phyloP scores from a whole-genome alignment of 768 basidiomycete genomes.

The Lactarius quietus region DNA sequence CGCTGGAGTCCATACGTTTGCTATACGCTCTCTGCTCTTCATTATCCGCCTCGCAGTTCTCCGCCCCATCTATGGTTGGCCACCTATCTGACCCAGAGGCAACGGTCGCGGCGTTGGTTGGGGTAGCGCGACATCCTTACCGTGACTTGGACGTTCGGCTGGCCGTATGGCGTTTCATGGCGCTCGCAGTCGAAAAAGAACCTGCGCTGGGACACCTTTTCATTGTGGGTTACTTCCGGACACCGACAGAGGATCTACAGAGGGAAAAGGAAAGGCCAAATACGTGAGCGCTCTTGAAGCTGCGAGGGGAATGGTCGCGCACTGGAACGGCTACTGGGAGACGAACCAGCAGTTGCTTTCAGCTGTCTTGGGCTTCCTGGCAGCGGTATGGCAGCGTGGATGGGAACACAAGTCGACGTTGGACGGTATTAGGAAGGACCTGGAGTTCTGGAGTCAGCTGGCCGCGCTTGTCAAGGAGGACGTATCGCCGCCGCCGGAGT shows the following conservation, averaged over 20 bases:
- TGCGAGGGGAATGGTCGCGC: slow-evolving; percentile 60
- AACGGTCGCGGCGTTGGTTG: slow-evolving; percentile 61
- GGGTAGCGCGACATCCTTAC: slow-evolving; percentile 74
- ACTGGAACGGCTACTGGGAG: slow-evolving; percentile 76
- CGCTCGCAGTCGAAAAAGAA: slow-evolving; percentile 78
- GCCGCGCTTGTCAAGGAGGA: slow-evolving; percentile 61
- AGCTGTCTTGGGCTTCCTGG: slow-evolving; percentile 70
- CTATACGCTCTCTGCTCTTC: slow-evolving; percentile 66
- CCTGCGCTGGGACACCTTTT: slow-evolving; percentile 81
- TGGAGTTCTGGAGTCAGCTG: slow-evolving; percentile 68
- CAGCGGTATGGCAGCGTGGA: slow-evolving; percentile 76
- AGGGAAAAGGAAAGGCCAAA: slow-evolving; percentile 35
- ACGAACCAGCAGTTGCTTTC: slow-evolving; percentile 72
- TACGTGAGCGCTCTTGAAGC: slow-evolving; percentile 59
- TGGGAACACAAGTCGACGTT: slow-evolving; percentile 65
- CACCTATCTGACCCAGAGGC: slow-evolving; percentile 77
- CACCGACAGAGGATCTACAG: slow-evolving; percentile 40
- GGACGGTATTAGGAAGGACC: slow-evolving; percentile 51
- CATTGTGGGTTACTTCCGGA: slow-evolving; percentile 66
- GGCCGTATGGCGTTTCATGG: slow-evolving; percentile 80
- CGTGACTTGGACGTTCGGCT: slow-evolving; percentile 69
- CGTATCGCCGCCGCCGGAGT: slow-evolving; percentile 71
- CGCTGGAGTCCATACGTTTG: slow-evolving; percentile 62
- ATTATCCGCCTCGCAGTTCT: slow-evolving; percentile 54
- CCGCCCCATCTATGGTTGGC: slow-evolving; percentile 69